Percentiles rank a stretch among this genome's conserved stretches.
Evolutionary conservation across 179 eudicot species (phyloP).

Genomic region (Kewa caespitosa): DNA sequence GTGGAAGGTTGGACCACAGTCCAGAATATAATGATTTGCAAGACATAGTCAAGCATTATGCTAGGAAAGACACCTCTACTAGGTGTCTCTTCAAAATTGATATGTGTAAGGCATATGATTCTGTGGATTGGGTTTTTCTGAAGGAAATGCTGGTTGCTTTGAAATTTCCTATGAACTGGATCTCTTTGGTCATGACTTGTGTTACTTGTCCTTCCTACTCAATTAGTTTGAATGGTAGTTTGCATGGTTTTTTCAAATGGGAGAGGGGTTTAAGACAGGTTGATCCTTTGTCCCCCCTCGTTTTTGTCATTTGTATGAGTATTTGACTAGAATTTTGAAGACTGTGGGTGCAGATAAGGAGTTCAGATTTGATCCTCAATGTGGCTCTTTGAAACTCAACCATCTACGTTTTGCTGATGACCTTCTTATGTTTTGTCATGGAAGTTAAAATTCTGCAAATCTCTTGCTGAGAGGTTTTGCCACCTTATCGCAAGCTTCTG

Average conservation of each 20-base stretch:
- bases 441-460: too few species aligned
- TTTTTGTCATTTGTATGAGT: background rate
- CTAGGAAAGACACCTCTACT: background rate
- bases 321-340: background rate
- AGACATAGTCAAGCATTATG: background rate
- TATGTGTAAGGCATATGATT: background rate
- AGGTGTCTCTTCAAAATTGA: background rate
- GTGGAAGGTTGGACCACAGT: background rate
- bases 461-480: background rate
- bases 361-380: background rate
- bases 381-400: background rate
- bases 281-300: background rate
- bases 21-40: background rate
- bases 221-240: background rate
- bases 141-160: background rate
- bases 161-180: background rate
- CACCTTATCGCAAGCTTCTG: background rate
- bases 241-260: background rate
- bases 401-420: conserved; percentile 1
- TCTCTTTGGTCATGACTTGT: background rate
- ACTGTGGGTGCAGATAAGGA: background rate
- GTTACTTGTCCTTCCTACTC: background rate
- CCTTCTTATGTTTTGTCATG: background rate
- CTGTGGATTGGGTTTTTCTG: background rate
- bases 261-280: background rate